Conservation (phyloP, 2,329 filamentous ascomycete species). For the Penicillium sp. region DNA sequence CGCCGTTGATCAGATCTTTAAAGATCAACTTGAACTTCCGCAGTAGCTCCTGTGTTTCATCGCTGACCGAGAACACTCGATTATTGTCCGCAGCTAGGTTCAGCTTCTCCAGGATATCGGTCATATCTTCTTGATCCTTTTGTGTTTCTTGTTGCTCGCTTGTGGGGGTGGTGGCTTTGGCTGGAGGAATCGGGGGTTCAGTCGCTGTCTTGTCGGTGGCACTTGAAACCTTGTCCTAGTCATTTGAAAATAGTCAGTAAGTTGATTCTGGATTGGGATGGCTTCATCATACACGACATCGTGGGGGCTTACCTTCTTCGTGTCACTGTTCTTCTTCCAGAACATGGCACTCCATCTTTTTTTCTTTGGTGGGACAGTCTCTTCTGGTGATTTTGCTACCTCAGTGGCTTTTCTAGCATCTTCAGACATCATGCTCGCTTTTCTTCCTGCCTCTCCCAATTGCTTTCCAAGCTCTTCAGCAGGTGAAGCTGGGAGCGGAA, state of each 20-base stretch:
- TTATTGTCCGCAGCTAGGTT: constrained; percentile 81
- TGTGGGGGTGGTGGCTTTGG: constrained; percentile 15
- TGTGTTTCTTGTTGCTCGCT: constrained; percentile 37
- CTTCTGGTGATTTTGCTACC: constrained; percentile 15
- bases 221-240: constrained; percentile 7
- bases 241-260: background rate
- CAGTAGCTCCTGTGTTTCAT: constrained; percentile 75
- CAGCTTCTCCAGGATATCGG: constrained; percentile 71
- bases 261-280: background rate
- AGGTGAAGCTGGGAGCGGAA: constrained; percentile 49
- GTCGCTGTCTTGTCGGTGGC: constrained; percentile 3
- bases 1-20: constrained; percentile 86
- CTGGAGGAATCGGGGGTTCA: constrained; percentile 4
- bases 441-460: constrained; percentile 31
- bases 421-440: constrained; percentile 26
- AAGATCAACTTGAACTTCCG: constrained; percentile 82
- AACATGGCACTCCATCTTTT: constrained; percentile 38
- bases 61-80: constrained; percentile 75
- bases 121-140: constrained; percentile 66
- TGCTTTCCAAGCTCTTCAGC: constrained; percentile 37
- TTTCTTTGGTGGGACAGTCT: constrained; percentile 22
- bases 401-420: constrained; percentile 14
- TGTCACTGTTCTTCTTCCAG: constrained; percentile 32
- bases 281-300: too few relatives aligned
- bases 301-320: constrained; percentile 28